Evolutionary conservation across 192 early-diverging fungal species (phyloP).

Genomic region (Chytriomyces sp.): DNA sequence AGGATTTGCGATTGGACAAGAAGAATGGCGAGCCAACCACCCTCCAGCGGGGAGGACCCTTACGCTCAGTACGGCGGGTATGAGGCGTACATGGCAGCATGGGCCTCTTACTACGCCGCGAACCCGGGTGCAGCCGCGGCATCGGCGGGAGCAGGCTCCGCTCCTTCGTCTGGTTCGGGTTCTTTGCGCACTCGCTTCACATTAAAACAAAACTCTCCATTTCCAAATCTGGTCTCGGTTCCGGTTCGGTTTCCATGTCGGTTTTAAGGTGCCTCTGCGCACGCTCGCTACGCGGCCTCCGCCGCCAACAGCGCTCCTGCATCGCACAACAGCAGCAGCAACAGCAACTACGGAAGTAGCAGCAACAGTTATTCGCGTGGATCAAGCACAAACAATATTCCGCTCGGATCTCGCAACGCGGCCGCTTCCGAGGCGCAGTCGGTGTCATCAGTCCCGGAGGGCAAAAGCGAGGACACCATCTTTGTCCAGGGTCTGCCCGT

Average conservation of each 20-base stretch:
- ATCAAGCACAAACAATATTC: conserved; percentile 14
- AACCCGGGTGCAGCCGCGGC: neutral
- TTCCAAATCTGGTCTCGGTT: neutral
- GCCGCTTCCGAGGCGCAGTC: neutral
- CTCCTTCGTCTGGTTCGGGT: neutral
- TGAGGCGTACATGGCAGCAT: conserved; percentile 17
- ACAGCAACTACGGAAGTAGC: neutral
- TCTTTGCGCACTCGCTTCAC: neutral
- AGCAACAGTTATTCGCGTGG: neutral
- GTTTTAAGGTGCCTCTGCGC: conserved; percentile 1
- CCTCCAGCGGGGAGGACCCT: neutral
- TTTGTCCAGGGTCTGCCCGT: conserved; percentile 69
- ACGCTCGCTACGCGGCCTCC: neutral
- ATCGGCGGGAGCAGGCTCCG: neutral
- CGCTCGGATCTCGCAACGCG: neutral
- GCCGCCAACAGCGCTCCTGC: no score
- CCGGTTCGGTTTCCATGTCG: neutral
- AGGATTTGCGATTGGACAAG: no score
- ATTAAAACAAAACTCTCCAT: neutral
- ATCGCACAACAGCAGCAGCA: no score
- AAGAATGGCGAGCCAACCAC: neutral
- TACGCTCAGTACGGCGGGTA: conserved; percentile 29
- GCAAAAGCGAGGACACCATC: conserved; percentile 64
- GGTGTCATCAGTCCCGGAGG: neutral
- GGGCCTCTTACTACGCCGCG: conserved; percentile 10